phyloP scores from a whole-genome alignment of 495 filamentous ascomycete genomes.

The Diplogelasinospora grovesii region DNA sequence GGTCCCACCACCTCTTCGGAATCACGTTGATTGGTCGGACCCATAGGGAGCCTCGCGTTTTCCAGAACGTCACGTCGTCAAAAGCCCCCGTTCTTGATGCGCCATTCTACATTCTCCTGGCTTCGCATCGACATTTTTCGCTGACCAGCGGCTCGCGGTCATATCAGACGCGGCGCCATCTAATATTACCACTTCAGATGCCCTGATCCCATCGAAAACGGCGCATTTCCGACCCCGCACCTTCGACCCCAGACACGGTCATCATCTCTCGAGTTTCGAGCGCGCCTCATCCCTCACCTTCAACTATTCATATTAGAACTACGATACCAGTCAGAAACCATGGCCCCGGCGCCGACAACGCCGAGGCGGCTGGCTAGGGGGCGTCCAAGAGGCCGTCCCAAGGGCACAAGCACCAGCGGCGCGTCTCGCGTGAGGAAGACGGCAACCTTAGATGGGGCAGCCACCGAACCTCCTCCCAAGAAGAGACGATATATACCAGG shows the following conservation, averaged over 20 bases:
- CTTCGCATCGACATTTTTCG: constrained; percentile 11
- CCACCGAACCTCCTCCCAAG: constrained; percentile 48
- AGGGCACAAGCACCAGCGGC: constrained; percentile 30
- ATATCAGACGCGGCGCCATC: constrained; percentile 10
- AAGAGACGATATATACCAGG: constrained; percentile 62
- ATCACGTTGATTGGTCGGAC: constrained; percentile 10
- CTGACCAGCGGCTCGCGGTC: constrained; percentile 15
- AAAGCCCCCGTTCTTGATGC: constrained; percentile 7
- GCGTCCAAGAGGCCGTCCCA: constrained; percentile 38
- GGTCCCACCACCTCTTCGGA: too few relatives aligned
- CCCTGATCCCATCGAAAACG: constrained; percentile 5
- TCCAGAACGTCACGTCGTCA: constrained; percentile 31
- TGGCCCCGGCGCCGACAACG: constrained; percentile 39
- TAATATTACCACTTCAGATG: constrained; percentile 14
- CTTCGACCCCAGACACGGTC: constrained; percentile 11
- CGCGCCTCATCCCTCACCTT: constrained; percentile 1
- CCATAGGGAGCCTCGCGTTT: constrained; percentile 21
- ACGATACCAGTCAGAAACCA: constrained; percentile 12
- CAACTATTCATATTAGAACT: constrained; percentile 1
- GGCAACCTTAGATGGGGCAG: constrained; percentile 30
- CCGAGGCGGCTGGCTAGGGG: constrained; percentile 32
- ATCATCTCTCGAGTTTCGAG: constrained; percentile 1
- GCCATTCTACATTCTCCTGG: constrained; percentile 19
- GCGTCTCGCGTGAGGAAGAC: constrained; percentile 35
- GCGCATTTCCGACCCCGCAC: constrained; percentile 1